These are phyloP conservation scores for Trichoderma breve DNA, from an alignment of 2,329 filamentous ascomycete species.

Conservation along the genomic window DNA sequence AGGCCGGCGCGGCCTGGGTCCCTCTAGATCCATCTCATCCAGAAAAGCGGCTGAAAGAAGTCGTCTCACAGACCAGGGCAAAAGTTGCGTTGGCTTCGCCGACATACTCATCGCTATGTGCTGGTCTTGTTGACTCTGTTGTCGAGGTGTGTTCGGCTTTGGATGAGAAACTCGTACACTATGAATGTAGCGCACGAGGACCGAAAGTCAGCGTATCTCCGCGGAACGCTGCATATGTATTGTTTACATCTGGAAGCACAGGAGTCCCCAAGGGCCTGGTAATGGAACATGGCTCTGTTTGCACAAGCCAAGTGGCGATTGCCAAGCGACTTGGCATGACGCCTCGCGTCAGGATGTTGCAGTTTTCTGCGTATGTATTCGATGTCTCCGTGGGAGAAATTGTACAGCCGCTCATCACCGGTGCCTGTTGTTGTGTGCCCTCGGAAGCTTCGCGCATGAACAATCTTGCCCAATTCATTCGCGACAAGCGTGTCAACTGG, in stretches of 20 bases:
- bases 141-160: slow-evolving; percentile 14
- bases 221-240: slow-evolving; percentile 7
- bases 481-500: background rate
- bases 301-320: slow-evolving; percentile 15
- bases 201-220: slow-evolving; percentile 1
- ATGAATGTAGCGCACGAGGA: background rate
- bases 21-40: slow-evolving; percentile 22
- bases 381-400: slow-evolving; percentile 22
- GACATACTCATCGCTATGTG: slow-evolving; percentile 24
- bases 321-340: slow-evolving; percentile 3
- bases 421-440: slow-evolving; percentile 22
- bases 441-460: slow-evolving; percentile 17
- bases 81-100: slow-evolving; percentile 13
- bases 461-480: slow-evolving; percentile 18
- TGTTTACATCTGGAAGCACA: slow-evolving; percentile 22
- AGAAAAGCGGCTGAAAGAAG: slow-evolving; percentile 5
- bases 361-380: slow-evolving; percentile 23
- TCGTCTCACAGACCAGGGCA: slow-evolving; percentile 14
- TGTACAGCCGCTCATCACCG: slow-evolving; percentile 15
- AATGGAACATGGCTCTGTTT: slow-evolving; percentile 21
- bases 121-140: slow-evolving; percentile 14
- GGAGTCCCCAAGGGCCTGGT: slow-evolving; percentile 22
- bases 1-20: slow-evolving; percentile 24
- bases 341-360: slow-evolving; percentile 17
- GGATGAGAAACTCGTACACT: background rate